Conservation (phyloP, 2,329 filamentous ascomycete species). For the Colletotrichum limetticola region DNA sequence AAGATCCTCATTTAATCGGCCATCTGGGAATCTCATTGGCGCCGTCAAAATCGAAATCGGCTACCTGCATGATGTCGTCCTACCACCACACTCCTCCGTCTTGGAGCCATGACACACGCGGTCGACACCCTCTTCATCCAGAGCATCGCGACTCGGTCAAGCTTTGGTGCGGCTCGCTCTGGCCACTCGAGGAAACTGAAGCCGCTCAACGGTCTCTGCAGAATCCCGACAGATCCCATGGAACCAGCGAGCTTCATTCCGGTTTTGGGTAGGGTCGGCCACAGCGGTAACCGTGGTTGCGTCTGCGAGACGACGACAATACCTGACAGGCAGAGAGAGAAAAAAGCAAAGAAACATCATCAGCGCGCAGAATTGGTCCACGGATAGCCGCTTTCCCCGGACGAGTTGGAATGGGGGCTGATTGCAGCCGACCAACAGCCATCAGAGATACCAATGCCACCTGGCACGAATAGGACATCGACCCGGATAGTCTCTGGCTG, state of each 20-base stretch:
- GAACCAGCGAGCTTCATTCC: neutral
- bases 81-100: slow-evolving; percentile 27
- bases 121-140: neutral
- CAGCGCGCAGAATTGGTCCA: neutral
- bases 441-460: slow-evolving; percentile 6
- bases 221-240: neutral
- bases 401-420: neutral
- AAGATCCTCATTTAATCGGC: neutral
- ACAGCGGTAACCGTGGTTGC: too few species aligned
- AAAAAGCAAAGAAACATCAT: neutral
- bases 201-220: neutral
- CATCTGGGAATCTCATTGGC: neutral
- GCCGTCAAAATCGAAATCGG: slow-evolving; percentile 39
- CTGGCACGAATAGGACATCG: slow-evolving; percentile 14
- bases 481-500: slow-evolving; percentile 1
- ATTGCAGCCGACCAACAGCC: neutral
- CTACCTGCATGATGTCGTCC: slow-evolving; percentile 42
- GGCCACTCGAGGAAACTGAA: neutral
- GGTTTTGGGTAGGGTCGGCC: neutral
- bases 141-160: slow-evolving; percentile 21
- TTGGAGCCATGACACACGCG: slow-evolving; percentile 11
- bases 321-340: neutral
- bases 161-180: slow-evolving; percentile 12
- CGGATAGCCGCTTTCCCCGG: neutral
- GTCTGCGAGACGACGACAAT: neutral